Conservation (phyloP, 2,329 filamentous ascomycete genomes). For the Myriangium duriaei region DNA sequence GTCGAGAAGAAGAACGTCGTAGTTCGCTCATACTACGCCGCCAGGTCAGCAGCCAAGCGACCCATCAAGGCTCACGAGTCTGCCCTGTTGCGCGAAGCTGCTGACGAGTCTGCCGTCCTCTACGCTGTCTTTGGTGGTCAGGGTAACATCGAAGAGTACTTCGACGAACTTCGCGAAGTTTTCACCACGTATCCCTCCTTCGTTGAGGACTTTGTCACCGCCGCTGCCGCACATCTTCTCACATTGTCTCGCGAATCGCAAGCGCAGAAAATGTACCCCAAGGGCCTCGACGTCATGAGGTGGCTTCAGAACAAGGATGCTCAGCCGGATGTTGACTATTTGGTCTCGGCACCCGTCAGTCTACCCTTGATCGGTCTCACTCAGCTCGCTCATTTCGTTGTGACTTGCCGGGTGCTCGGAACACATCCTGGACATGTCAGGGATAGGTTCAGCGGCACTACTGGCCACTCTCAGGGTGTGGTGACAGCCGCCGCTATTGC, state of each 20-base stretch:
- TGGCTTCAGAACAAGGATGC: constrained; percentile 85
- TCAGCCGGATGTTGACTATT: constrained; percentile 86
- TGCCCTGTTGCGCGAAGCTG: constrained; percentile 76
- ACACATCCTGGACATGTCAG: constrained; percentile 80
- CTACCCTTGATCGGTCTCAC: constrained; percentile 92
- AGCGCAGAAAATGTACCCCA: constrained; percentile 90
- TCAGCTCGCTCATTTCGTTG: constrained; percentile 88
- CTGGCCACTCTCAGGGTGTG: constrained; percentile 92
- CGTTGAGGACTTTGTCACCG: constrained; percentile 69
- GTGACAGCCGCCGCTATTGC: constrained; percentile 87
- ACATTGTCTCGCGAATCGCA: constrained; percentile 68
- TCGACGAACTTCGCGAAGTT: constrained; percentile 87
- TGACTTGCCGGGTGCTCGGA: constrained; percentile 84
- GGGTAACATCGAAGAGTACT: constrained; percentile 99
- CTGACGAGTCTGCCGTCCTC: constrained; percentile 69
- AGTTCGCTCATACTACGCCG: constrained; percentile 82
- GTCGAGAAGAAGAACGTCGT: constrained; percentile 84
- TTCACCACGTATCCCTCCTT: constrained; percentile 87
- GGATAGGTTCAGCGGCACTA: constrained; percentile 73
- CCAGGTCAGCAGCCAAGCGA: constrained; percentile 69
- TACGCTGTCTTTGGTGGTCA: constrained; percentile 96
- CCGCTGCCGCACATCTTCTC: constrained; percentile 78
- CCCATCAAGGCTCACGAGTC: constrained; percentile 88
- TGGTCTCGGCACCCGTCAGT: constrained; percentile 89
- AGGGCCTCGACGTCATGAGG: constrained; percentile 87